A percentile compares a stretch with the other conserved stretches of the same genome.
Conservation (phyloP, 176 grass and related monocot species). For the Olyra latifolia region DNA sequence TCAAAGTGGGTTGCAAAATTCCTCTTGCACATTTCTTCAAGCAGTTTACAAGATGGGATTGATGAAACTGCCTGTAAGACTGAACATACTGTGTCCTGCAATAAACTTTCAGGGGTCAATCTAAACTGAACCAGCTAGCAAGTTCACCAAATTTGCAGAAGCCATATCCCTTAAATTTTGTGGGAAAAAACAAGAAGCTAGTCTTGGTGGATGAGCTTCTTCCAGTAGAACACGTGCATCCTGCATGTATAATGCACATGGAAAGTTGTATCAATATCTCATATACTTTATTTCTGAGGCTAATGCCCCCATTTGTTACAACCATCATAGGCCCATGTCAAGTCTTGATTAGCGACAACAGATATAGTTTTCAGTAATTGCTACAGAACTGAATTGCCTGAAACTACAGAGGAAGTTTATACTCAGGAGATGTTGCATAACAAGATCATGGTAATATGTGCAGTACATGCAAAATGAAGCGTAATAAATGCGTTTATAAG, state of each 20-base stretch:
- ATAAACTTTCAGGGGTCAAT: slow-evolving; percentile 79
- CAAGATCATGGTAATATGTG: background rate
- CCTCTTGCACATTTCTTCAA: slow-evolving; percentile 88
- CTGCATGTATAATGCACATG: slow-evolving; percentile 61
- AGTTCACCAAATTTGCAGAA: slow-evolving; percentile 71
- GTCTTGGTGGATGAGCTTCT: slow-evolving; percentile 63
- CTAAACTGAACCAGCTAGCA: slow-evolving; percentile 54
- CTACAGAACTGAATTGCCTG: background rate
- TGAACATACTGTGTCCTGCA: slow-evolving; percentile 94
- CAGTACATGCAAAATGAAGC: background rate
- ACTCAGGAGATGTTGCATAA: background rate
- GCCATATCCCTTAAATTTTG: slow-evolving; percentile 57
- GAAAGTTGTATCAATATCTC: slow-evolving; percentile 65
- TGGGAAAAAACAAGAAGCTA: slow-evolving; percentile 50
- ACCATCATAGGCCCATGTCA: slow-evolving; percentile 28
- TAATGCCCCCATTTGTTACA: slow-evolving; percentile 37
- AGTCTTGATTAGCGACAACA: slow-evolving; percentile 41
- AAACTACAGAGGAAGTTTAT: slow-evolving; percentile 13
- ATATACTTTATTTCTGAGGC: slow-evolving; percentile 49
- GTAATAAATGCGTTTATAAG: background rate
- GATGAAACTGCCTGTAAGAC: slow-evolving; percentile 74
- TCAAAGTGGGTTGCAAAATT: slow-evolving; percentile 90
- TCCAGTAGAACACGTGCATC: slow-evolving; percentile 48
- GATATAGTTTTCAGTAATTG: slow-evolving; percentile 24
- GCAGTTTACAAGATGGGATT: slow-evolving; percentile 83